Percentiles rank a stretch among this genome's conserved stretches.
phyloP scores from a whole-genome alignment of 495 filamentous ascomycete species.

The Neurospora hispaniola region DNA sequence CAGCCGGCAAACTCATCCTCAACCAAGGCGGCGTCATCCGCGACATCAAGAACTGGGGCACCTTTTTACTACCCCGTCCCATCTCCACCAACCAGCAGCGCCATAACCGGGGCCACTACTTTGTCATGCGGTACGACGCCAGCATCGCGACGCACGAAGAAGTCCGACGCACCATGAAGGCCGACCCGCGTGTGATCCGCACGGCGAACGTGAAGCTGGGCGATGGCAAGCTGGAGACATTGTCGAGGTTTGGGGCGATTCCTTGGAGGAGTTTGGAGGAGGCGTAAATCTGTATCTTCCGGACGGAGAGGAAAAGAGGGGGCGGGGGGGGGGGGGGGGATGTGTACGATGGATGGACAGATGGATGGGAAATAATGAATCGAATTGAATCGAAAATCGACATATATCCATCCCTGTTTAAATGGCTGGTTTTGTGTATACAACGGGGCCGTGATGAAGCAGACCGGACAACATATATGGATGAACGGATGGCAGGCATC shows the following conservation, averaged over 20 bases:
- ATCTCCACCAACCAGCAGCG: conserved; percentile 65
- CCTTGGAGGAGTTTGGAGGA: conserved; percentile 36
- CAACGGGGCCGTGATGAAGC: no score
- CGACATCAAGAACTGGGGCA: conserved; percentile 88
- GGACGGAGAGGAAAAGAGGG: no score
- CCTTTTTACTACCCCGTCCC: conserved; percentile 68
- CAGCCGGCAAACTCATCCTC: conserved; percentile 75
- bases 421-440: no score
- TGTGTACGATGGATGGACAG: no score
- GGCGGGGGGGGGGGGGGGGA: no score
- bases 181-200: conserved; percentile 86
- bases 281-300: no score
- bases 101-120: conserved; percentile 83
- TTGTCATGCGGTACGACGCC: conserved; percentile 91
- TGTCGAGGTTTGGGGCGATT: conserved; percentile 49
- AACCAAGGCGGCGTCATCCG: conserved; percentile 81
- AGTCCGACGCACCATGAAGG: conserved; percentile 61
- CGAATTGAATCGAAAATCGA: no score
- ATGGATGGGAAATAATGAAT: no score
- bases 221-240: conserved; percentile 58
- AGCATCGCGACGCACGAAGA: conserved; percentile 57
- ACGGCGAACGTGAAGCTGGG: conserved; percentile 82
- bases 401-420: no score
- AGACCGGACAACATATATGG: no score
- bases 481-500: no score